Conservation (phyloP, 2,329 filamentous ascomycete genomes). For the Cercospora zeina region DNA sequence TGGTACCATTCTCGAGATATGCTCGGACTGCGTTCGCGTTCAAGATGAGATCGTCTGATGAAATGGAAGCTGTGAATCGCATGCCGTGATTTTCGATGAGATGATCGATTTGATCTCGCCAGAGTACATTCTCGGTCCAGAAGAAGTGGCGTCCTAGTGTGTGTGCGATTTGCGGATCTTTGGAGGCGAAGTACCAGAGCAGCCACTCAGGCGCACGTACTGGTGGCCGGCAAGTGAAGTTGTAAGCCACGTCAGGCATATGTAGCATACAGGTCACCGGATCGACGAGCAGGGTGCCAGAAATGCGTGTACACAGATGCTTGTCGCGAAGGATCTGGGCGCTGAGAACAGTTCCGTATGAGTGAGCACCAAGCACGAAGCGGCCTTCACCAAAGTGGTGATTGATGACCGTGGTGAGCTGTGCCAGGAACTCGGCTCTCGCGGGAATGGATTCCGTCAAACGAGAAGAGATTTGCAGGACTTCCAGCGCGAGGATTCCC, state of each 20-base stretch:
- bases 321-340: constrained; percentile 61
- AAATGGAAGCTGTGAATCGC: constrained; percentile 59
- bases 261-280: constrained; percentile 69
- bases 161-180: constrained; percentile 66
- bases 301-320: constrained; percentile 49
- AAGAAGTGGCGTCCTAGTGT: constrained; percentile 67
- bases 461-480: constrained; percentile 65
- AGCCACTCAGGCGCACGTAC: constrained; percentile 67
- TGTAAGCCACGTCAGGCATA: constrained; percentile 69
- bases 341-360: constrained; percentile 63
- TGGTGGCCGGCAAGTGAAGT: constrained; percentile 57
- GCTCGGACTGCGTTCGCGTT: constrained; percentile 59
- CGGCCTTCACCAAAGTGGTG: constrained; percentile 60
- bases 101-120: constrained; percentile 63
- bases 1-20: constrained; percentile 53
- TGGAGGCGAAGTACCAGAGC: constrained; percentile 69
- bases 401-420: constrained; percentile 60
- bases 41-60: constrained; percentile 65
- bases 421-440: constrained; percentile 56
- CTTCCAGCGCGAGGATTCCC: constrained; percentile 66
- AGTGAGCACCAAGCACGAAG: constrained; percentile 62
- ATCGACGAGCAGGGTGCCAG: constrained; percentile 57
- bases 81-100: constrained; percentile 37
- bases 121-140: constrained; percentile 69
- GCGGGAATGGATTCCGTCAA: constrained; percentile 57